These are phyloP conservation scores for Aureobasidium pullulans DNA, from an alignment of 2,329 filamentous ascomycete species.

Conservation along the genomic window DNA sequence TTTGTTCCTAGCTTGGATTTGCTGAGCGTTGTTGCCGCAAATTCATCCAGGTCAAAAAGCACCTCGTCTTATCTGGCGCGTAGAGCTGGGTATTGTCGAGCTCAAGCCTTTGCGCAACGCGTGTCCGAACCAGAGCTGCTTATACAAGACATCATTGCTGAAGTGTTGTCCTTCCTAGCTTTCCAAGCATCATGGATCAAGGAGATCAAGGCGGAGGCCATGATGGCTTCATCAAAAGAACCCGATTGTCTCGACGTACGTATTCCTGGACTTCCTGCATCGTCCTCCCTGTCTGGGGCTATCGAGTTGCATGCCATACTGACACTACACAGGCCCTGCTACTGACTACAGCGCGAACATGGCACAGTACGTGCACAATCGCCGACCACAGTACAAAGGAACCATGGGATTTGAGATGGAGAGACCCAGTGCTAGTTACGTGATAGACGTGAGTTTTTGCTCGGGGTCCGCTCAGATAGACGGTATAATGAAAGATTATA, in stretches of 20 bases:
- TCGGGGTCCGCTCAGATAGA: conserved; percentile 9
- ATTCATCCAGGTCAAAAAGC: neutral
- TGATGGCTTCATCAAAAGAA: conserved; percentile 14
- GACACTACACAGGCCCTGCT: conserved; percentile 58
- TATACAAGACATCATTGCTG: neutral
- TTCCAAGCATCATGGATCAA: conserved; percentile 16
- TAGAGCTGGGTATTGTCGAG: neutral
- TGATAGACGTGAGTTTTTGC: conserved; percentile 63
- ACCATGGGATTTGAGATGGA: conserved; percentile 68
- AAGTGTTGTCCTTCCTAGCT: neutral
- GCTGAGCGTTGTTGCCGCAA: neutral
- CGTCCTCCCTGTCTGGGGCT: neutral
- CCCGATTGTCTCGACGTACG: conserved; percentile 15
- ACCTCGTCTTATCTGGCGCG: neutral
- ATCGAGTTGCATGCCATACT: neutral
- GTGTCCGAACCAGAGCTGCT: neutral
- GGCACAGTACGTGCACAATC: conserved; percentile 83
- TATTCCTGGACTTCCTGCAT: neutral
- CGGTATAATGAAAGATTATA: conserved; percentile 4
- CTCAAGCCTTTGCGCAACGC: conserved; percentile 5
- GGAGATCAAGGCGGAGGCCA: conserved; percentile 15
- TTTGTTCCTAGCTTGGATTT: neutral
- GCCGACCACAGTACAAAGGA: conserved; percentile 68
- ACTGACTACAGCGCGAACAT: conserved; percentile 90
- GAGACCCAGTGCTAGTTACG: conserved; percentile 79